phyloP scores from a whole-genome alignment of 805 yeast genomes.

The Barnettozyma populi region DNA sequence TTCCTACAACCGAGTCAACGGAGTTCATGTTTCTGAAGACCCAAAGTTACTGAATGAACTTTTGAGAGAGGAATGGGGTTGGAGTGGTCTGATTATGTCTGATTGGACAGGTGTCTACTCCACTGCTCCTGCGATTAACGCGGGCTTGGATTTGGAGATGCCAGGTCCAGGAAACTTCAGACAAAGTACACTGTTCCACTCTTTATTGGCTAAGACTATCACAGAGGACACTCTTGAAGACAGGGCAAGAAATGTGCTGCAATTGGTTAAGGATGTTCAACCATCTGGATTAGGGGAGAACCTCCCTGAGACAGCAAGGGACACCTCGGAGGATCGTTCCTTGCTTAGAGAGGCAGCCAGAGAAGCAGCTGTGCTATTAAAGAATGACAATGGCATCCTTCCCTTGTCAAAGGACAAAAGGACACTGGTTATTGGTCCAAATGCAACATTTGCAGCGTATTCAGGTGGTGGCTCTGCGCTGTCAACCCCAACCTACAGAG shows the following conservation, averaged over 20 bases:
- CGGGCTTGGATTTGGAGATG: conserved; percentile 60
- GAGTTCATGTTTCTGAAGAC: conserved; percentile 45
- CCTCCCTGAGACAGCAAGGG: conserved; percentile 34
- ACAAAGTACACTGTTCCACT: conserved; percentile 32
- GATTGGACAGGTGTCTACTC: conserved; percentile 62
- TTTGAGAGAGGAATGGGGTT: conserved; percentile 51
- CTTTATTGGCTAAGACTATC: conserved; percentile 35
- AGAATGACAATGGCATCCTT: conserved; percentile 41
- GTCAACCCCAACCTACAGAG: conserved; percentile 39
- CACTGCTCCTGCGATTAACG: conserved; percentile 38
- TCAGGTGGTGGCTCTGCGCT: conserved; percentile 63
- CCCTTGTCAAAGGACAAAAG: conserved; percentile 43
- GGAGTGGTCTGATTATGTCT: conserved; percentile 49
- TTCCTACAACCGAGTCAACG: conserved; percentile 56
- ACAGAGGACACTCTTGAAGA: conserved; percentile 38
- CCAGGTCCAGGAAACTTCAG: conserved; percentile 54
- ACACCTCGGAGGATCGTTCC: conserved; percentile 38
- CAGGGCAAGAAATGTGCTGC: conserved; percentile 42
- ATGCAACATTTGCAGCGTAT: conserved; percentile 42
- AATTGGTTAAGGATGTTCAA: conserved; percentile 40
- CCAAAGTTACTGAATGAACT: conserved; percentile 37
- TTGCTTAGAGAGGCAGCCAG: conserved; percentile 38
- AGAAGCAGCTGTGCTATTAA: conserved; percentile 50
- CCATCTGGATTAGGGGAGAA: conserved; percentile 38
- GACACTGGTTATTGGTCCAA: conserved; percentile 52